These are phyloP conservation scores for Aspergillus piperis DNA, from an alignment of 2,329 filamentous ascomycete genomes.

Conservation along the genomic window DNA sequence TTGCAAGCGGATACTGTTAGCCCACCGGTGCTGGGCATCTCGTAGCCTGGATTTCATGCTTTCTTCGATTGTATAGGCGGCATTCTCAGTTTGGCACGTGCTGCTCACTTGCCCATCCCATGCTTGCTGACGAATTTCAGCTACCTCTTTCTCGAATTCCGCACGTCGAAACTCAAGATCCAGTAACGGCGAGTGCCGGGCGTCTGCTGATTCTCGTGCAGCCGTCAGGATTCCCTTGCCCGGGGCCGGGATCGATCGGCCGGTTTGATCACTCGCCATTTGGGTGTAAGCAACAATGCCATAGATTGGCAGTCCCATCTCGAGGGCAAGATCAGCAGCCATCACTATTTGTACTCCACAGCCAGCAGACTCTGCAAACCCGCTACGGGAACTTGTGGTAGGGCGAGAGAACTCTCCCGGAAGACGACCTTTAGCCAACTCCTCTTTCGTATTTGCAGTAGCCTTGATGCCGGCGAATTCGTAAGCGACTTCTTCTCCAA, in stretches of 20 bases:
- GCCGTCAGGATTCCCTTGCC: conserved; percentile 82
- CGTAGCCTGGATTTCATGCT: conserved; percentile 64
- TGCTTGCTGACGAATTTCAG: conserved; percentile 69
- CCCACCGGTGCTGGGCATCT: conserved; percentile 81
- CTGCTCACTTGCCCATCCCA: background rate
- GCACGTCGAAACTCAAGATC: conserved; percentile 93
- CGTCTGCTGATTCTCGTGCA: conserved; percentile 80
- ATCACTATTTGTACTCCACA: conserved; percentile 82
- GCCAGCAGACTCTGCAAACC: conserved; percentile 98
- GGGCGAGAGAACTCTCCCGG: conserved; percentile 95
- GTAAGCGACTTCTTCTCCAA: conserved; percentile 95
- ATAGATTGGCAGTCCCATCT: conserved; percentile 60
- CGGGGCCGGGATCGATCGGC: conserved; percentile 89
- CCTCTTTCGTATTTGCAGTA: conserved; percentile 92
- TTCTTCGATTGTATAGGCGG: background rate
- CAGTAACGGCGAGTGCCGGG: conserved; percentile 86
- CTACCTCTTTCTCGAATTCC: conserved; percentile 87
- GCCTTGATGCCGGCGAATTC: conserved; percentile 99
- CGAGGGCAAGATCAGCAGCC: conserved; percentile 12
- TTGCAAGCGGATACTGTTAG: conserved; percentile 96
- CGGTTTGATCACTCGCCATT: conserved; percentile 96
- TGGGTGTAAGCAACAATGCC: conserved; percentile 86
- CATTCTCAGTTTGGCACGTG: background rate
- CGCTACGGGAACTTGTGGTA: conserved; percentile 88
- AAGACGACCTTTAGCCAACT: conserved; percentile 87